phyloP scores from a whole-genome alignment of 169 alveolate genomes.

The Eimeria praecox region DNA sequence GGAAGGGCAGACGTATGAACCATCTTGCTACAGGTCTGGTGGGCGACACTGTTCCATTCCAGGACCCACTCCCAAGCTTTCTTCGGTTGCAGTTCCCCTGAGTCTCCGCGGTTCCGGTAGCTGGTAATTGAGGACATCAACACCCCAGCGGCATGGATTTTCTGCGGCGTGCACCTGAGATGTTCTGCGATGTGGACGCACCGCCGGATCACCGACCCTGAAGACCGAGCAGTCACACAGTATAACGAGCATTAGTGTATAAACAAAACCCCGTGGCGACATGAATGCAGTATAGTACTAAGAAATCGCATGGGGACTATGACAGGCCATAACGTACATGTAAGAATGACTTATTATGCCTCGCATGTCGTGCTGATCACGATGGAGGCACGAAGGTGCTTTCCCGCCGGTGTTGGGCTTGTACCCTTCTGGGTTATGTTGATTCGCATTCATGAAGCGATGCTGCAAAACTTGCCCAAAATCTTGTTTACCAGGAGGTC shows the following conservation, averaged over 20 bases:
- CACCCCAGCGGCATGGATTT: slow-evolving; percentile 74
- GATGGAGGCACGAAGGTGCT: not conserved
- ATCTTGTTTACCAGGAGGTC: slow-evolving; percentile 32
- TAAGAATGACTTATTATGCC: slow-evolving; percentile 52
- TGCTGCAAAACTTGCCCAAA: slow-evolving; percentile 46
- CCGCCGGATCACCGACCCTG: slow-evolving; percentile 39
- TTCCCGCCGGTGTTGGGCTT: not conserved
- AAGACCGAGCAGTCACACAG: not conserved
- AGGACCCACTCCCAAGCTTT: slow-evolving; percentile 28
- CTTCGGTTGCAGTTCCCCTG: slow-evolving; percentile 39
- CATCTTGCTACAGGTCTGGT: not conserved
- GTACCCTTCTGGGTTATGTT: not conserved
- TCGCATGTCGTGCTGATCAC: slow-evolving; percentile 58
- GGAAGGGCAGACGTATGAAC: not conserved
- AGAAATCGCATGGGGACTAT: not conserved
- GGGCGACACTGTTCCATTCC: not conserved
- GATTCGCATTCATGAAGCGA: not conserved
- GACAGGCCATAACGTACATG: not conserved
- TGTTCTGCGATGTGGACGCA: not conserved
- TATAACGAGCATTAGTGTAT: not conserved
- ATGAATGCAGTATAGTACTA: not conserved
- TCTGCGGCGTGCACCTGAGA: slow-evolving; percentile 64
- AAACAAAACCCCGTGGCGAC: not conserved
- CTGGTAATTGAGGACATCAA: slow-evolving; percentile 63
- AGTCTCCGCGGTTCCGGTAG: slow-evolving; percentile 60